phyloP scores from a whole-genome alignment of 2,329 filamentous ascomycete species.

The Aspergillus quadrilineatus region DNA sequence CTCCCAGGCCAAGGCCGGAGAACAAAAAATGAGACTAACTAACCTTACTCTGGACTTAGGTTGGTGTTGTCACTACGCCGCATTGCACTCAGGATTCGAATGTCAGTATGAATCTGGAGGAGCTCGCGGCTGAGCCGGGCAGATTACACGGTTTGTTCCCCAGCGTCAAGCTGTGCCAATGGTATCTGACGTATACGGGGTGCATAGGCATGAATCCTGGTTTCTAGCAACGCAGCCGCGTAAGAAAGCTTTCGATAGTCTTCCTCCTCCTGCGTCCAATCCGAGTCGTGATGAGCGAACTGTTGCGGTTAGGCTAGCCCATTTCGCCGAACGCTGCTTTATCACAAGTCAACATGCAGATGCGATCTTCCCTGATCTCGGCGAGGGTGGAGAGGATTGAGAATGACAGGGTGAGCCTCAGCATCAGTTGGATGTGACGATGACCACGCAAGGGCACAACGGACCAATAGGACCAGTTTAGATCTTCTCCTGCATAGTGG shows the following conservation, averaged over 20 bases:
- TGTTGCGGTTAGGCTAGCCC: not conserved
- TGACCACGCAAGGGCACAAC: constrained; percentile 22
- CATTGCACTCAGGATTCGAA: constrained; percentile 19
- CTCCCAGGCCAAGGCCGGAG: constrained; percentile 14
- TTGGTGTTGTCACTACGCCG: constrained; percentile 24
- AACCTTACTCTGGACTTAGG: constrained; percentile 21
- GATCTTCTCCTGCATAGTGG: constrained; percentile 14
- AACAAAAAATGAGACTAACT: constrained; percentile 22
- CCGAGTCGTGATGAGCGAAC: not conserved
- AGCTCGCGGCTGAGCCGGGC: constrained; percentile 17
- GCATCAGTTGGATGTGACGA: constrained; percentile 8
- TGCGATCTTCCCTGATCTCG: constrained; percentile 2
- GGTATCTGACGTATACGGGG: constrained; percentile 5
- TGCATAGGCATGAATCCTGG: constrained; percentile 21
- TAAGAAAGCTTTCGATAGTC: constrained; percentile 15
- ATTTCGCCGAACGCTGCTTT: constrained; percentile 4
- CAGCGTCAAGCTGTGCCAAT: not conserved
- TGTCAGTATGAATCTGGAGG: constrained; percentile 14
- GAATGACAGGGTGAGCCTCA: constrained; percentile 13
- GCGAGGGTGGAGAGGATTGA: not conserved
- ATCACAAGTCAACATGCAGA: constrained; percentile 4
- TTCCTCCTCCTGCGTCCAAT: not conserved
- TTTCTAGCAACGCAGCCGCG: constrained; percentile 24
- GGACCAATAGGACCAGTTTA: constrained; percentile 13
- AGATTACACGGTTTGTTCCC: constrained; percentile 16